Percentiles rank a stretch among this genome's conserved stretches.
phyloP scores from a whole-genome alignment of 805 yeast species.

The Saccharomycopsis fodiens region DNA sequence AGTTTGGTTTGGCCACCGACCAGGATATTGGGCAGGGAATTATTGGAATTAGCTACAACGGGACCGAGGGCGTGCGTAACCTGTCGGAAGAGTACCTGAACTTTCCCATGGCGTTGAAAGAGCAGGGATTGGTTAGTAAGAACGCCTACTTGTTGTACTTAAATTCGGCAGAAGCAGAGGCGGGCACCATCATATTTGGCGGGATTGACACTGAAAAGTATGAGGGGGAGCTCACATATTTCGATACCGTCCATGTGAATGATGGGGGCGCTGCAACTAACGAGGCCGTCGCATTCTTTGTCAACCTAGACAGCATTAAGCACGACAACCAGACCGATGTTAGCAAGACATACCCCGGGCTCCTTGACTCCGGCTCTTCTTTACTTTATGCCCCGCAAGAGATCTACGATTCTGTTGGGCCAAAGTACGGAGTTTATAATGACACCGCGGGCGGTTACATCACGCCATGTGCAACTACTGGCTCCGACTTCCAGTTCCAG shows the following conservation, averaged over 20 bases:
- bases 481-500: conserved; percentile 41
- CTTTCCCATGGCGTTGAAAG: conserved; percentile 53
- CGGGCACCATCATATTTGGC: conserved; percentile 60
- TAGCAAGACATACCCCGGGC: conserved; percentile 27
- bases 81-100: conserved; percentile 29
- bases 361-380: conserved; percentile 51
- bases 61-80: background rate
- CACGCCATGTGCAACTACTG: conserved; percentile 24
- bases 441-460: conserved; percentile 21
- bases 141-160: conserved; percentile 58
- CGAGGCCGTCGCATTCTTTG: conserved; percentile 42
- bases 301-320: conserved; percentile 23
- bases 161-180: conserved; percentile 32
- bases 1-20: conserved; percentile 6
- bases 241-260: conserved; percentile 44
- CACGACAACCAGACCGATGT: conserved; percentile 14
- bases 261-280: conserved; percentile 29
- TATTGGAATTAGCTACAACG: conserved; percentile 1
- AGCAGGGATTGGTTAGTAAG: conserved; percentile 36
- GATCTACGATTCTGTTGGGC: conserved; percentile 18
- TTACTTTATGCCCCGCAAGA: conserved; percentile 38
- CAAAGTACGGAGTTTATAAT: conserved; percentile 29
- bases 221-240: conserved; percentile 40
- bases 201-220: conserved; percentile 62
- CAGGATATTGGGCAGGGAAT: conserved; percentile 3